These are phyloP conservation scores for Eucalyptus sp. DNA, from an alignment of 345 rosid species.

Conservation along the genomic window DNA sequence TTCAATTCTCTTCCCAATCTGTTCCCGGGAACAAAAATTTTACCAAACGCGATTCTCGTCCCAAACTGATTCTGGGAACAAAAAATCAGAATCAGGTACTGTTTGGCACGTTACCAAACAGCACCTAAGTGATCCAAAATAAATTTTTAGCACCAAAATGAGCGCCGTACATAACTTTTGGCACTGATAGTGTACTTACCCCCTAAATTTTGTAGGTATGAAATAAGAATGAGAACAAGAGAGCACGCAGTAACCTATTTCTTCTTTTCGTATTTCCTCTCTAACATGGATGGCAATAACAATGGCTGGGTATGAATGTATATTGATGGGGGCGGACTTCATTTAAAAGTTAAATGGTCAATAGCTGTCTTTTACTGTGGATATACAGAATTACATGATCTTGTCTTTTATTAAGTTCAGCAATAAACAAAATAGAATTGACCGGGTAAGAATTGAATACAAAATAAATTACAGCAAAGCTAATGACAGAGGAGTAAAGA, in stretches of 20 bases:
- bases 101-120: no score
- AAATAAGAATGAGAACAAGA: neutral
- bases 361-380: neutral
- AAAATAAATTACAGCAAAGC: neutral
- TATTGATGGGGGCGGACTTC: neutral
- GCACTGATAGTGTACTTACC: no score
- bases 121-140: no score
- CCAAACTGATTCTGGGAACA: no score
- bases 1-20: no score
- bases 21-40: no score
- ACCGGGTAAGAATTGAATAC: neutral
- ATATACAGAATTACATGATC: neutral
- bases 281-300: neutral
- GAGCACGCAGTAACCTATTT: neutral
- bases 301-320: neutral
- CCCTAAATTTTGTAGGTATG: neutral
- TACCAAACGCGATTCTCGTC: no score
- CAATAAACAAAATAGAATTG: neutral
- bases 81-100: no score
- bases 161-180: no score
- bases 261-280: neutral
- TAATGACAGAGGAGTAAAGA: neutral
- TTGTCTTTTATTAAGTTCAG: neutral
- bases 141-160: no score
- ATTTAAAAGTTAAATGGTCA: neutral